Percentiles rank a stretch among this genome's conserved stretches.
phyloP scores from a whole-genome alignment of 2,329 filamentous ascomycete genomes.

The Colletotrichum endophyticum region DNA sequence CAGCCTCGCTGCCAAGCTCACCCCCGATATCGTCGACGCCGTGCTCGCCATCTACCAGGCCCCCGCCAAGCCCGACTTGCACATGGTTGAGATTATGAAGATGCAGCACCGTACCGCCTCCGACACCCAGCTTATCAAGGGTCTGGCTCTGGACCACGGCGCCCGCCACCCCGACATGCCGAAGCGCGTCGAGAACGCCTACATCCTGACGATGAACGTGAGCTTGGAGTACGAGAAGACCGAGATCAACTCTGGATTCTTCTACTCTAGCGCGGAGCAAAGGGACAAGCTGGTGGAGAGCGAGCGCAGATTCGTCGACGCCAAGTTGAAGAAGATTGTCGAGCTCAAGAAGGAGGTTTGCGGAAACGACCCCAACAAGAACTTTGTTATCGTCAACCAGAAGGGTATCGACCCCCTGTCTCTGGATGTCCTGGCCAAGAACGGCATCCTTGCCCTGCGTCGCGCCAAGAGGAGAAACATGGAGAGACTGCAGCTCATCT shows the following conservation, averaged over 20 bases:
- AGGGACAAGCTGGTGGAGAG: slow-evolving; percentile 98
- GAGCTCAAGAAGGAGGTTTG: slow-evolving; percentile 98
- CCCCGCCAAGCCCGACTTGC: slow-evolving; percentile 90
- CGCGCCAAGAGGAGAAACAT: slow-evolving; percentile 98
- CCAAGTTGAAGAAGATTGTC: slow-evolving; percentile 96
- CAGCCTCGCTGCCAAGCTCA: slow-evolving; percentile 87
- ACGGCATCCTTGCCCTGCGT: slow-evolving; percentile 92
- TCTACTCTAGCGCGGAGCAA: slow-evolving; percentile 96
- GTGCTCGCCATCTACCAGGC: slow-evolving; percentile 93
- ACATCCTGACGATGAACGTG: slow-evolving; percentile 94
- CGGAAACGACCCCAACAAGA: slow-evolving; percentile 89
- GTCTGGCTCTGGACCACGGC: slow-evolving; percentile 92
- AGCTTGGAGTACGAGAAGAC: slow-evolving; percentile 99
- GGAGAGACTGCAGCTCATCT: slow-evolving; percentile 95
- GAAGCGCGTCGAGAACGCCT: slow-evolving; percentile 93
- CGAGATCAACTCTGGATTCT: slow-evolving; percentile 98
- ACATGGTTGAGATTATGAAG: slow-evolving; percentile 99
- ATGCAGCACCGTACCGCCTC: slow-evolving; percentile 98
- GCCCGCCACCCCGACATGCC: slow-evolving; percentile 98
- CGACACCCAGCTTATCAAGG: slow-evolving; percentile 94
- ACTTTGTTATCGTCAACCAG: slow-evolving; percentile 98
- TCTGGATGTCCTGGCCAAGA: slow-evolving; percentile 95
- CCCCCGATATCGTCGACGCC: slow-evolving; percentile 93
- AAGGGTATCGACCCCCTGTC: slow-evolving; percentile 98
- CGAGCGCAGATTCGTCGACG: slow-evolving; percentile 92